Evolutionary conservation across 257 asterid genomes (phyloP).

Genomic region (Lantana camara): DNA sequence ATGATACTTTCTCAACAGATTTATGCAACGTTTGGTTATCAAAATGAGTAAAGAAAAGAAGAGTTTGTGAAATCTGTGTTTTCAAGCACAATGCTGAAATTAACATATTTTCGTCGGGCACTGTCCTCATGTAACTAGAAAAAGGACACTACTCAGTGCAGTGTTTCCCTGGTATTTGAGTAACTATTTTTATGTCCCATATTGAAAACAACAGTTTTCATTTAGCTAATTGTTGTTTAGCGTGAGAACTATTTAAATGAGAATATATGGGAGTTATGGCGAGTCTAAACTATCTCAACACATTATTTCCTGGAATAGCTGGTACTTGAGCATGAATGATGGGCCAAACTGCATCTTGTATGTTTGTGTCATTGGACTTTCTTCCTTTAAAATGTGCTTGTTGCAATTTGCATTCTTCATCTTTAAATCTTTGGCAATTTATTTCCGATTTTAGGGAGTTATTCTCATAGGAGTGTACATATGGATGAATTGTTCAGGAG

Average conservation of each 20-base stretch:
- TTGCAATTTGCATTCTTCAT: neutral
- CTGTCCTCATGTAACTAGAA: neutral
- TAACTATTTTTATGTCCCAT: neutral
- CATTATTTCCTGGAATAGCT: neutral
- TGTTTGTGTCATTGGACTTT: neutral
- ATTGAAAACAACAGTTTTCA: too few relatives aligned
- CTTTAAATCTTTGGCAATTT: neutral
- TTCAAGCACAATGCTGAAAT: slow-evolving; percentile 8
- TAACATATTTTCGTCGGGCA: neutral
- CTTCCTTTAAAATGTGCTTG: neutral
- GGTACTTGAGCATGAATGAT: neutral
- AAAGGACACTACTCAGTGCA: neutral
- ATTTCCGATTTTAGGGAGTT: neutral
- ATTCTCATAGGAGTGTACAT: neutral
- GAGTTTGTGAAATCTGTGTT: slow-evolving; percentile 3
- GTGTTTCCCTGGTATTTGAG: neutral
- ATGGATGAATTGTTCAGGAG: neutral
- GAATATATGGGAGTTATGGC: slow-evolving; percentile 12
- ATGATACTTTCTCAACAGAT: too few relatives aligned
- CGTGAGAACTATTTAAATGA: slow-evolving; percentile 8
- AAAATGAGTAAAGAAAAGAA: neutral
- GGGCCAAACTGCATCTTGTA: neutral
- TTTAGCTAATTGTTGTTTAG: neutral
- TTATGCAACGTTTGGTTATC: neutral
- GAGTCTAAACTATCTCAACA: slow-evolving; percentile 1